Evolutionary conservation across 2,329 filamentous ascomycete genomes (phyloP).

Genomic region (Xylaria sp.): DNA sequence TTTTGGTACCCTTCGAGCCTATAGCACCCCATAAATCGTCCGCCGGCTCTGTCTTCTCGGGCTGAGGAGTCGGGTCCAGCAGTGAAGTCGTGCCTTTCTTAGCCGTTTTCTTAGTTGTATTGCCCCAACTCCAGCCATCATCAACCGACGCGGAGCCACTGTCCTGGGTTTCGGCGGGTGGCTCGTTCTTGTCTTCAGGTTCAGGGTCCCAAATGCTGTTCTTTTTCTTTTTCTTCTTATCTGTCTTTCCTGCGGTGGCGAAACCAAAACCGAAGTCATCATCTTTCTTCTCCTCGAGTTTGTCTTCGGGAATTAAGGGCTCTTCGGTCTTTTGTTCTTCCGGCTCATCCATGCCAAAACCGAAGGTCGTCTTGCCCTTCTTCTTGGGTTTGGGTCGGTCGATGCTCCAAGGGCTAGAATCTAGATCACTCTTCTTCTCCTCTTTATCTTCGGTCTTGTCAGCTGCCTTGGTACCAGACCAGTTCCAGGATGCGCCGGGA

Average conservation of each 20-base stretch:
- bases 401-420: constrained; percentile 63
- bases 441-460: constrained; percentile 55
- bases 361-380: constrained; percentile 58
- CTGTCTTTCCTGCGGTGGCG: constrained; percentile 39
- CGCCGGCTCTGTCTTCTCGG: constrained; percentile 35
- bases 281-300: constrained; percentile 49
- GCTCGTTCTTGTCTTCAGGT: constrained; percentile 50
- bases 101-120: constrained; percentile 49
- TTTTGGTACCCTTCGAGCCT: constrained; percentile 47
- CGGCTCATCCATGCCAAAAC: constrained; percentile 60
- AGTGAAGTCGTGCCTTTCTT: constrained; percentile 53
- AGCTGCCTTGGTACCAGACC: constrained; percentile 52
- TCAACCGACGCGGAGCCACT: constrained; percentile 44
- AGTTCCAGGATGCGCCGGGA: constrained; percentile 60
- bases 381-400: constrained; percentile 64
- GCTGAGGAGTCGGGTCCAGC: constrained; percentile 33
- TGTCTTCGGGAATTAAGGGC: constrained; percentile 36
- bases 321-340: constrained; percentile 53
- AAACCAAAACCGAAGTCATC: constrained; percentile 47
- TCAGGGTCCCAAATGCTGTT: constrained; percentile 53
- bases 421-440: constrained; percentile 55
- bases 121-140: constrained; percentile 53
- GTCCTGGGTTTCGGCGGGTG: constrained; percentile 43
- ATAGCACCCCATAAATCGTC: constrained; percentile 50
- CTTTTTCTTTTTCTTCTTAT: constrained; percentile 56